Conservation (phyloP, 2,329 filamentous ascomycete genomes). For the Ustulina deusta region DNA sequence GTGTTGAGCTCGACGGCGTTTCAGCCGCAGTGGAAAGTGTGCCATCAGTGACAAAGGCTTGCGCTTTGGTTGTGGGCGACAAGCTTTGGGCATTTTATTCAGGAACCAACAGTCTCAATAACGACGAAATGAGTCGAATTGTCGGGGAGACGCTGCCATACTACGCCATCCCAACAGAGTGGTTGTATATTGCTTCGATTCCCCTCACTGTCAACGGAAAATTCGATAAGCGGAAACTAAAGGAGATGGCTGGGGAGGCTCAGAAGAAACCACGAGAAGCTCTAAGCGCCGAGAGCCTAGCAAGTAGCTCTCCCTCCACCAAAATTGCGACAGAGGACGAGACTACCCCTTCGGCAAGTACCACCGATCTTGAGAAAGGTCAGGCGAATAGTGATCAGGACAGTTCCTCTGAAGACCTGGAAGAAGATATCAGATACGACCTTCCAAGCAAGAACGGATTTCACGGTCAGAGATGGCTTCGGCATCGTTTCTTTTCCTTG, state of each 20-base stretch:
- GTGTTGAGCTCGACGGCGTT: slow-evolving; percentile 70
- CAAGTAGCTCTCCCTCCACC: slow-evolving; percentile 39
- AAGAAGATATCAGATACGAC: slow-evolving; percentile 43
- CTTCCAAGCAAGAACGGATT: slow-evolving; percentile 56
- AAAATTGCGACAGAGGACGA: slow-evolving; percentile 9
- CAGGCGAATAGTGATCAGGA: slow-evolving; percentile 42
- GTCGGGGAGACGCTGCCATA: slow-evolving; percentile 62
- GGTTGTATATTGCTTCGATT: slow-evolving; percentile 58
- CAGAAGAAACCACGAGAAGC: slow-evolving; percentile 36
- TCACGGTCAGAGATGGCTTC: slow-evolving; percentile 49
- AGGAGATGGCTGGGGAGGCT: slow-evolving; percentile 48
- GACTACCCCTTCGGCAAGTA: slow-evolving; percentile 17
- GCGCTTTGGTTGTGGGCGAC: slow-evolving; percentile 60
- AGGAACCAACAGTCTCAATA: slow-evolving; percentile 49
- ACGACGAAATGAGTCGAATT: slow-evolving; percentile 55
- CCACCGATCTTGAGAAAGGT: slow-evolving; percentile 46
- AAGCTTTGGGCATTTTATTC: slow-evolving; percentile 65
- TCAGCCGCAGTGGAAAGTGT: slow-evolving; percentile 62
- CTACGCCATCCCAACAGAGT: slow-evolving; percentile 64
- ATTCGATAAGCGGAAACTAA: slow-evolving; percentile 64
- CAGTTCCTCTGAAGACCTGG: slow-evolving; percentile 29
- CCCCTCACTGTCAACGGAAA: slow-evolving; percentile 68
- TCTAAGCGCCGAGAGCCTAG: slow-evolving; percentile 23
- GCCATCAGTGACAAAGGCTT: slow-evolving; percentile 60
- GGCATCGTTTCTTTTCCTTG: slow-evolving; percentile 59